These are phyloP conservation scores for Aethionema arabicum DNA, from an alignment of 345 rosid genomes.

Conservation along the genomic window DNA sequence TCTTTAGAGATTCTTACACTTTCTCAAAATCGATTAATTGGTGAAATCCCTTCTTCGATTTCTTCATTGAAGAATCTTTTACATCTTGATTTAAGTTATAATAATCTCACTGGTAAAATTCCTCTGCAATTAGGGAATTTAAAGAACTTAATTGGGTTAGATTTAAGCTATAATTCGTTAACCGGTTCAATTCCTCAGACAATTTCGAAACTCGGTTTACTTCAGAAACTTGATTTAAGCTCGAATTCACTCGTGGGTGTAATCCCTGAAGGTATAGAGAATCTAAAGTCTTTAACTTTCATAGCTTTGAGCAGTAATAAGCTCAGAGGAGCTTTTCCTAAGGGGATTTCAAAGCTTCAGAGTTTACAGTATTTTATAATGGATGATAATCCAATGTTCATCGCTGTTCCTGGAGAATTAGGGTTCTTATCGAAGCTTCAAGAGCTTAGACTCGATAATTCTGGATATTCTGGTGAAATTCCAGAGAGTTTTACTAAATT, in stretches of 20 bases:
- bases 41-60: constrained; percentile 50
- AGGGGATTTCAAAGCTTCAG: constrained; percentile 55
- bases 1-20: constrained; percentile 68
- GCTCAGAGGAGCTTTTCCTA: constrained; percentile 59
- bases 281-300: constrained; percentile 56
- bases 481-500: constrained; percentile 57
- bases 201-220: constrained; percentile 61
- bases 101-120: constrained; percentile 55
- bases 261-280: constrained; percentile 58
- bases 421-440: constrained; percentile 59
- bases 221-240: constrained; percentile 87
- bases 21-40: constrained; percentile 71
- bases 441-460: constrained; percentile 77
- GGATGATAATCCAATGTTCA: constrained; percentile 80
- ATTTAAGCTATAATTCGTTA: constrained; percentile 72
- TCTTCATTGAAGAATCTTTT: constrained; percentile 48
- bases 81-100: constrained; percentile 82
- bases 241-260: constrained; percentile 58
- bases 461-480: constrained; percentile 65
- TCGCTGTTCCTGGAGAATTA: constrained; percentile 58
- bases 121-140: constrained; percentile 66
- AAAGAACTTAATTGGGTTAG: constrained; percentile 62
- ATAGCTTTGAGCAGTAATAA: constrained; percentile 74
- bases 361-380: constrained; percentile 75
- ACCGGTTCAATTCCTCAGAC: constrained; percentile 57